Conservation (phyloP, 2,329 filamentous ascomycete species). For the Escovopsis sp. region DNA sequence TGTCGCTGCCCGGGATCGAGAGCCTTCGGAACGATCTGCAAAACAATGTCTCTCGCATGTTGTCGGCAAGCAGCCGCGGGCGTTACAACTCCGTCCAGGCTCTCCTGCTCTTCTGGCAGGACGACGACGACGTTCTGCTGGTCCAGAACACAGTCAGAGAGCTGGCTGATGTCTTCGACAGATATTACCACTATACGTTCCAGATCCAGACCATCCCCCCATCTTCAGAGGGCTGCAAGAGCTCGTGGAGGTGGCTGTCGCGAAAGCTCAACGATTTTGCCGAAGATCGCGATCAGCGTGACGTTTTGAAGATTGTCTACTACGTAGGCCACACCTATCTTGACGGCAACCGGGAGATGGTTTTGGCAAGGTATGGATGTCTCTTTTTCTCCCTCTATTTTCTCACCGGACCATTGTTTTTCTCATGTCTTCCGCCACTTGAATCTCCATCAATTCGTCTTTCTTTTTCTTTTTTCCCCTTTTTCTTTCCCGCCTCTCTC, state of each 20-base stretch:
- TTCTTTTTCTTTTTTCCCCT: no score
- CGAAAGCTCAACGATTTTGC: conserved; percentile 37
- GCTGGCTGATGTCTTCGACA: conserved; percentile 34
- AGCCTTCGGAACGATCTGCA: conserved; percentile 39
- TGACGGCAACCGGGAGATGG: conserved; percentile 41
- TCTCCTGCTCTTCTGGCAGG: conserved; percentile 42
- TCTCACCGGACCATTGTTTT: neutral
- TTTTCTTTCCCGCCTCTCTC: neutral
- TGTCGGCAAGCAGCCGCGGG: conserved; percentile 34
- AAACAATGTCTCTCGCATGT: conserved; percentile 31
- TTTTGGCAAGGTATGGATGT: conserved; percentile 37
- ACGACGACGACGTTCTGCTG: conserved; percentile 30
- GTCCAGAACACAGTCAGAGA: conserved; percentile 30
- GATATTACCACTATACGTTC: conserved; percentile 36
- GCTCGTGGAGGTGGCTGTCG: conserved; percentile 39
- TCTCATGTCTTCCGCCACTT: no score
- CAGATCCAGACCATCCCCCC: conserved; percentile 36
- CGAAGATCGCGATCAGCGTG: conserved; percentile 37
- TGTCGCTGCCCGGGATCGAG: conserved; percentile 35
- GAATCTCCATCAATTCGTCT: no score
- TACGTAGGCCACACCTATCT: conserved; percentile 42
- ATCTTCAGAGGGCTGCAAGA: conserved; percentile 30
- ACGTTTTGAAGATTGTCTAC: conserved; percentile 44
- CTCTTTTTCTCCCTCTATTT: no score
- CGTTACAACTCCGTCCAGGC: conserved; percentile 39